Evolutionary conservation across 331 rosid genomes (phyloP).

Genomic region (Arachis monticola): DNA sequence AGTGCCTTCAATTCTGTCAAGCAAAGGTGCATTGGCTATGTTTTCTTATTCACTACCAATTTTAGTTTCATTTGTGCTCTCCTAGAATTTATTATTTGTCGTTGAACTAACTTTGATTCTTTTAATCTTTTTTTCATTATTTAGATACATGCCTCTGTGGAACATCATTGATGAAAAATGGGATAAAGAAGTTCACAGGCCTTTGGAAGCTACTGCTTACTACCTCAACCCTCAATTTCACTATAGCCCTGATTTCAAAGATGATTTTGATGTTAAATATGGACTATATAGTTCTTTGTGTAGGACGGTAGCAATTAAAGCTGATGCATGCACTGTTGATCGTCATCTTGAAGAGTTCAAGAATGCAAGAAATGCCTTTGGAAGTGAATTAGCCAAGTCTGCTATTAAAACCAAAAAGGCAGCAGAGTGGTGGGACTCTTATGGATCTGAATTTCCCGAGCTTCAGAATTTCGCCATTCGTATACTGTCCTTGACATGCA

Average conservation of each 20-base stretch:
- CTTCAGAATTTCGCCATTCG: neutral
- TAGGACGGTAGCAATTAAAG: neutral
- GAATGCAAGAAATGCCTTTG: slow-evolving; percentile 1
- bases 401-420: neutral
- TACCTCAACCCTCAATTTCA: slow-evolving; percentile 11
- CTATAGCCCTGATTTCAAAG: neutral
- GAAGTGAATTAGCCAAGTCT: neutral
- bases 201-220: neutral
- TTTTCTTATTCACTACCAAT: neutral
- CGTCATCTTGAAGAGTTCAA: slow-evolving; percentile 1
- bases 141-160: slow-evolving; percentile 2
- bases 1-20: slow-evolving; percentile 6
- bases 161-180: slow-evolving; percentile 15
- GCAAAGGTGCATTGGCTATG: neutral
- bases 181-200: slow-evolving; percentile 1
- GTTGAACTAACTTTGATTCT: neutral
- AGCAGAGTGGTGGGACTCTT: slow-evolving; percentile 6
- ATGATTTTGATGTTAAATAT: neutral
- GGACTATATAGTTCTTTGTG: neutral
- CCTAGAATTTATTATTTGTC: neutral
- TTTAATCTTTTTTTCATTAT: neutral
- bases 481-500: neutral
- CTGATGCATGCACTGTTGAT: neutral
- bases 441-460: neutral
- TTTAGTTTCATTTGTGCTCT: neutral